Evolutionary conservation across 164 flowering plant species (phyloP).

Genomic region (Berberis thunbergii): DNA sequence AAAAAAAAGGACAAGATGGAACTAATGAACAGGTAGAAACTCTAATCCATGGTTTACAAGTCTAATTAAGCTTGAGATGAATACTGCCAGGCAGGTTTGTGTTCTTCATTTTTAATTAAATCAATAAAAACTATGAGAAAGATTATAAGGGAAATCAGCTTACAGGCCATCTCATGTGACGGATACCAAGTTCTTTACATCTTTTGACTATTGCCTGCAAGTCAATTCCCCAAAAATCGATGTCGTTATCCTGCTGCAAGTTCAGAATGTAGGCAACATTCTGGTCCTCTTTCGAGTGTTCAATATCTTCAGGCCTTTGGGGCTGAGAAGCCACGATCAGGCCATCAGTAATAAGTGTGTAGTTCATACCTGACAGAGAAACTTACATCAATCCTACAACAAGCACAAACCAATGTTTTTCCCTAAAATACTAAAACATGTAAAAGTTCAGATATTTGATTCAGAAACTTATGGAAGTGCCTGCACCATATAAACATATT

Average conservation of each 20-base stretch:
- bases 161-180: slow-evolving; percentile 93
- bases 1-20: no score
- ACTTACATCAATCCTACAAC: background rate
- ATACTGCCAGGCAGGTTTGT: no score
- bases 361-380: slow-evolving; percentile 75
- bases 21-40: no score
- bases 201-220: slow-evolving; percentile 44
- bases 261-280: slow-evolving; percentile 84
- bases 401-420: background rate
- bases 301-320: slow-evolving; percentile 84
- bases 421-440: no score
- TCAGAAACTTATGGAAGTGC: no score
- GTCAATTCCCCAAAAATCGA: slow-evolving; percentile 85
- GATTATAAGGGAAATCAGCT: slow-evolving; percentile 16
- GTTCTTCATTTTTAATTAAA: no score
- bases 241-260: slow-evolving; percentile 84
- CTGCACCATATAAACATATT: no score
- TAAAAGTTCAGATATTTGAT: no score
- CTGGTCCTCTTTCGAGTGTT: slow-evolving; percentile 62
- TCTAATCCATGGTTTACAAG: no score
- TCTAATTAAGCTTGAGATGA: no score
- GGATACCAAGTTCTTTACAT: slow-evolving; percentile 57
- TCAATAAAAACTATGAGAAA: background rate
- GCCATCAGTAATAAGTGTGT: slow-evolving; percentile 55
- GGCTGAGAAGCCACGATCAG: slow-evolving; percentile 95